Evolutionary conservation across 192 early-diverging fungal species (phyloP).

Genomic region (Coemansia sp.): DNA sequence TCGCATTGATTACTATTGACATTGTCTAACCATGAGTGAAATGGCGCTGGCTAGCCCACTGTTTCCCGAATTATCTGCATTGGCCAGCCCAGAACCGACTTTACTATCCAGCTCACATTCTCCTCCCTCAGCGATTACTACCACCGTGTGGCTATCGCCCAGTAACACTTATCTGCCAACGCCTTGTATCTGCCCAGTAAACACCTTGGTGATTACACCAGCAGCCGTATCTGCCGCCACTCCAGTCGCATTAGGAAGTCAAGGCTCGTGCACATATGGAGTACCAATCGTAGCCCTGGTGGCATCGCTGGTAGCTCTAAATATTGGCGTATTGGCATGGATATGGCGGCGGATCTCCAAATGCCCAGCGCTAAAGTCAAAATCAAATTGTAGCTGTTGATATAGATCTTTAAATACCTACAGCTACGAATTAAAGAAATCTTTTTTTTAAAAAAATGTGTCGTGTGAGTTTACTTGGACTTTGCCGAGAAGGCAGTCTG

Average conservation of each 20-base stretch:
- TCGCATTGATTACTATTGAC: neutral
- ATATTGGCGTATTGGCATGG: constrained; percentile 1
- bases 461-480: constrained; percentile 28
- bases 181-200: neutral
- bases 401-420: neutral
- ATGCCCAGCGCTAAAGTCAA: neutral
- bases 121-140: neutral
- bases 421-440: neutral
- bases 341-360: constrained; percentile 8
- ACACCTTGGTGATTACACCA: neutral
- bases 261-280: neutral
- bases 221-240: neutral
- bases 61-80: neutral
- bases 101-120: neutral
- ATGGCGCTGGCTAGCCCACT: constrained; percentile 3
- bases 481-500: constrained; percentile 65
- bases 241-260: neutral
- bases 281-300: constrained; percentile 1
- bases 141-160: neutral
- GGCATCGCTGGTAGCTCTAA: constrained; percentile 4
- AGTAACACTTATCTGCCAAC: neutral
- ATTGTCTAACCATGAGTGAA: neutral
- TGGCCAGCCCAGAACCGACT: neutral
- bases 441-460: neutral
- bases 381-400: neutral